Evolutionary conservation across 129 eudicot genomes (phyloP).

Genomic region (Scalesia atractyloides): DNA sequence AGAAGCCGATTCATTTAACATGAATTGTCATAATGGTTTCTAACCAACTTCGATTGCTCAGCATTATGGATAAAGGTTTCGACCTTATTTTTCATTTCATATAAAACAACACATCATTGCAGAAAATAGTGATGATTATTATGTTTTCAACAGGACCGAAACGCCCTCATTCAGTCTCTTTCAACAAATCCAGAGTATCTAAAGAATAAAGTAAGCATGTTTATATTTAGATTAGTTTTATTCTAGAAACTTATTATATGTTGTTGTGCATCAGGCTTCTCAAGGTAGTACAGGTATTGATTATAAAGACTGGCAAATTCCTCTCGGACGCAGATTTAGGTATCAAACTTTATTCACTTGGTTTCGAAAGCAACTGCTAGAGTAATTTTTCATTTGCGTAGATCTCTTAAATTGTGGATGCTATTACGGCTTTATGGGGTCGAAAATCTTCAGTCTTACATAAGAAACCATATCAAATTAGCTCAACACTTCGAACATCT

Average conservation of each 20-base stretch:
- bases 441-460: slow-evolving; percentile 84
- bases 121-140: slow-evolving; percentile 2
- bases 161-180: slow-evolving; percentile 69
- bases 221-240: background rate
- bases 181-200: slow-evolving; percentile 93
- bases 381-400: slow-evolving; percentile 19
- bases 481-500: slow-evolving; percentile 77
- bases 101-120: background rate
- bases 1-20: slow-evolving; percentile 91
- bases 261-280: slow-evolving; percentile 64
- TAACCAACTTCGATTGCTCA: slow-evolving; percentile 95
- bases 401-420: slow-evolving; percentile 97
- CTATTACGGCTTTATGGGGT: slow-evolving; percentile 88
- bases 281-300: slow-evolving; percentile 77
- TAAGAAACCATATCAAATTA: slow-evolving; percentile 79
- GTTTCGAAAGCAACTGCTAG: background rate
- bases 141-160: slow-evolving; percentile 66
- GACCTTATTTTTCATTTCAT: background rate
- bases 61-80: slow-evolving; percentile 94
- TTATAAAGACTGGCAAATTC: slow-evolving; percentile 99
- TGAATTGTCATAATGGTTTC: slow-evolving; percentile 96
- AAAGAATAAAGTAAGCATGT: slow-evolving; percentile 76
- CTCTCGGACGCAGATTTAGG: slow-evolving; percentile 99
- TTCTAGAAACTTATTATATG: slow-evolving; percentile 7
- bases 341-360: slow-evolving; percentile 18